Evolutionary conservation across 805 yeast species (phyloP), one percentile per base, ranked within the genome.

Genomic region (Barnettozyma sp.): DNA sequence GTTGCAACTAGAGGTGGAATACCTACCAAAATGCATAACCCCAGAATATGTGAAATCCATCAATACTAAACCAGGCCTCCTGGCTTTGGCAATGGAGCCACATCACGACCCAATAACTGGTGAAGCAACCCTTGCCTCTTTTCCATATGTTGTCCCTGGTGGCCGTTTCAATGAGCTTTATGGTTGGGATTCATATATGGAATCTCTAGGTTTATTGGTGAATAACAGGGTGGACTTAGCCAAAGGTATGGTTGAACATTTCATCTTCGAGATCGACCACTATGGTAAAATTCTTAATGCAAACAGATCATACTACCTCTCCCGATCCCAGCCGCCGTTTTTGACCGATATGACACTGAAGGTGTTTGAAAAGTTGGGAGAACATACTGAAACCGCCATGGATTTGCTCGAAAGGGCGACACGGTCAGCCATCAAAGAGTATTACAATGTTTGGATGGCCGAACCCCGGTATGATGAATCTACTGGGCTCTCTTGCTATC

Each of bases 141-240:
- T 71, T 50, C 95, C 95, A 1, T 90, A 90, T 58, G 82, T 85
- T 13, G 97, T 90, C 17, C 98, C 98, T 1, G 98, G 98, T 13
- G 97, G 98, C 16, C 68, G 98, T 44, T 90, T 90, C 61, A 92
- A 92, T 62, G 98, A 90, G 61, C 71, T 87, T 40, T 90, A 92
- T 53, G 98, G 97, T 12, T 90, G 98, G 98, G 98, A 90, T 58
- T 86, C 96, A 2, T 90, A 92, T 54, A 83, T 92, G 81, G 87
- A 81, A 54, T 74, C 92, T 0, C 59, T 87, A 17, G 98, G 97
- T 1, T 66, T 92, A 27, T 56, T 92, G 18, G 70, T 73, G 19
- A 82, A 82, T 51, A 73, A 70, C 26, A 68, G 76, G 34, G 58
- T 76, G 15, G 82, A 78, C 26, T 67, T 88, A 22, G 90, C 95